Base-by-base conservation (phyloP, 768 basidiomycete species). In the Leccinum obscurum region DNA sequence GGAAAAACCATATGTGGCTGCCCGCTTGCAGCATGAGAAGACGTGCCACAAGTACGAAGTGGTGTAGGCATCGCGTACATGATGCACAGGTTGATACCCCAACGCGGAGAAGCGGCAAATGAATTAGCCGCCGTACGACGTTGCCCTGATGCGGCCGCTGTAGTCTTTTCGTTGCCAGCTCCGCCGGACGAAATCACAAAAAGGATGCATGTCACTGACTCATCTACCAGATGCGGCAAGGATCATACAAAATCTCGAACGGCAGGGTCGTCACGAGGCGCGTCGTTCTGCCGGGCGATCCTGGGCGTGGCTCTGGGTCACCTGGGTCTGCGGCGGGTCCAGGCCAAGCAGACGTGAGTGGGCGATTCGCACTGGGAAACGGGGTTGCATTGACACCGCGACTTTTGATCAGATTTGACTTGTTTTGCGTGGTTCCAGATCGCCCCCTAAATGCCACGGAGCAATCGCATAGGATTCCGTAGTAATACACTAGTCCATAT, bases 221-320 rank as follows among this genome's bases (percentile, higher is more conserved):
- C 24, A 56, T 61, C 52, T 58, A 54, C 35, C 41, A 9, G 41
- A 28, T 28, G 52, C 51, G 7, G 28, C 28, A 28, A 28, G 28
- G 28, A 28, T 28, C 28, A 28, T 28, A 28, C 28, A 28, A 28
- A 28, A 28, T 28, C 17, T 20, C 68, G 0, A 44, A 72, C 4
- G 72, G 72, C 8, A 65, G 69, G 8, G 60, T 64, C 17, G 57
- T 74, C 10, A 55, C 56, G 39, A 62, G 72, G 56, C 65, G 55
- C 6, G 34, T 69, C 30, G 3, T 57, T 9, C 39, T 41, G 8
- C 39, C 7, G 7, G 57, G 24, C 24, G 24, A 24, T 3, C 24
- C 24, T 24, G 24, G 24, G 24, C 24, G 24, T 24, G 24, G 24
- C 14, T 15, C 15, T 55, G 20, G 50, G 32, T 32, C 32, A 32